phyloP scores from a whole-genome alignment of 2,329 filamentous ascomycete genomes.

The Xylaria sp. region DNA sequence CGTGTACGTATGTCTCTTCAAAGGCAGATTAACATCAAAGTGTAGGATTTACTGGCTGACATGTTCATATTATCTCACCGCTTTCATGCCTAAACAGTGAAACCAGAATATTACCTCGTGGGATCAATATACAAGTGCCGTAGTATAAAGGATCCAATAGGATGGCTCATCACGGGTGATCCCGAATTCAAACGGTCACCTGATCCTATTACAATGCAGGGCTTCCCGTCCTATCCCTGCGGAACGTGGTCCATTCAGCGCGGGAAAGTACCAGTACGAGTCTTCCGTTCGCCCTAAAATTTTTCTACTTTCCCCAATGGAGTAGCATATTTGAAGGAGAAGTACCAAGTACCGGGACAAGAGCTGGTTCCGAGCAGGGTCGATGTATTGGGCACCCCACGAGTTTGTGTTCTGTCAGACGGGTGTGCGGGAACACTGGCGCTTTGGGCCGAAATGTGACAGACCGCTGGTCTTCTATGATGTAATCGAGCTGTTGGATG shows the following conservation, averaged over 20 bases:
- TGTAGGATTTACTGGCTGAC: not conserved
- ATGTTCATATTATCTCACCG: slow-evolving; percentile 21
- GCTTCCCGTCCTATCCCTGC: slow-evolving; percentile 27
- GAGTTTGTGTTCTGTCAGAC: slow-evolving; percentile 3
- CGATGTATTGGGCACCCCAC: slow-evolving; percentile 14
- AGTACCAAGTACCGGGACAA: slow-evolving; percentile 19
- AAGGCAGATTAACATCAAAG: not conserved
- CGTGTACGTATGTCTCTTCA: not conserved
- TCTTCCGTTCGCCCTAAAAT: slow-evolving; percentile 4
- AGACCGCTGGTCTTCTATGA: not conserved
- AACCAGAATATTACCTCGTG: not conserved
- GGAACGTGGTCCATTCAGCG: slow-evolving; percentile 24
- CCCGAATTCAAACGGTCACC: slow-evolving; percentile 28
- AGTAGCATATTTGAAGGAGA: slow-evolving; percentile 21
- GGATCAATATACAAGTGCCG: slow-evolving; percentile 2
- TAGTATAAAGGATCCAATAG: slow-evolving; percentile 12
- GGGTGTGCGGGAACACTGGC: slow-evolving; percentile 1
- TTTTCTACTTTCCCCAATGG: slow-evolving; percentile 26
- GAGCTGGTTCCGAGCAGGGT: slow-evolving; percentile 6
- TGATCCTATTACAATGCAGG: slow-evolving; percentile 28
- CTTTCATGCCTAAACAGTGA: not conserved
- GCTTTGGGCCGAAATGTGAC: not conserved
- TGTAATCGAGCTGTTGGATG: slow-evolving; percentile 13
- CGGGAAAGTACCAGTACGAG: slow-evolving; percentile 29
- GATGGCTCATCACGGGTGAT: slow-evolving; percentile 7